phyloP scores from a whole-genome alignment of 2,329 filamentous ascomycete species.

The Claviceps monticola region DNA sequence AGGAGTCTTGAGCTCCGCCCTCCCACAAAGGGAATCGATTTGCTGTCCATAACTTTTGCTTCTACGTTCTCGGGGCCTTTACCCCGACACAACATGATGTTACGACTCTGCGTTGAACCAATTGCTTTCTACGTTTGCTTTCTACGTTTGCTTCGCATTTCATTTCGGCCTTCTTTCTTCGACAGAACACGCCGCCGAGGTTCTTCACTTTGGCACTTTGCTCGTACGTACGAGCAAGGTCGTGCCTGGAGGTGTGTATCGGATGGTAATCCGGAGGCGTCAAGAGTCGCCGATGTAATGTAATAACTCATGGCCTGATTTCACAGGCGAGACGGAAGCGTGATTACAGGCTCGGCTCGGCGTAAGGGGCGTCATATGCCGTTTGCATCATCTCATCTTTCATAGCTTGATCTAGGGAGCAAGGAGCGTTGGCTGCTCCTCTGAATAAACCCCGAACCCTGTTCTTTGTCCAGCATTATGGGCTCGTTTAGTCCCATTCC shows the following conservation, averaged over 20 bases:
- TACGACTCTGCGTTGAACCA: conserved; percentile 5
- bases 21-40: too few relatives aligned
- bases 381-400: neutral
- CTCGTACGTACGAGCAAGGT: neutral
- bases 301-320: conserved; percentile 1
- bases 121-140: too few relatives aligned
- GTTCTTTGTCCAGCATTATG: neutral
- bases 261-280: conserved; percentile 2
- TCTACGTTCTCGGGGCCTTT: neutral
- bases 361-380: conserved; percentile 4
- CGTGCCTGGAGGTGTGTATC: conserved; percentile 1
- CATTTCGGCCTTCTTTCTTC: neutral
- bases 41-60: neutral
- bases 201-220: neutral
- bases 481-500: too few relatives aligned
- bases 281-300: conserved; percentile 8
- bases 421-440: neutral
- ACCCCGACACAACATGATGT: conserved; percentile 7
- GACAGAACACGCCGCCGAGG: neutral
- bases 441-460: neutral
- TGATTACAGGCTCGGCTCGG: conserved; percentile 6
- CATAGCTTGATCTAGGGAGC: neutral
- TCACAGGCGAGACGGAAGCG: neutral
- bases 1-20: neutral
- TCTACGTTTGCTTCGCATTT: too few relatives aligned